A percentile compares a stretch with the other conserved stretches of the same genome.
phyloP scores from a whole-genome alignment of 306 rosid genomes.

The Lithocarpus polystachyus region DNA sequence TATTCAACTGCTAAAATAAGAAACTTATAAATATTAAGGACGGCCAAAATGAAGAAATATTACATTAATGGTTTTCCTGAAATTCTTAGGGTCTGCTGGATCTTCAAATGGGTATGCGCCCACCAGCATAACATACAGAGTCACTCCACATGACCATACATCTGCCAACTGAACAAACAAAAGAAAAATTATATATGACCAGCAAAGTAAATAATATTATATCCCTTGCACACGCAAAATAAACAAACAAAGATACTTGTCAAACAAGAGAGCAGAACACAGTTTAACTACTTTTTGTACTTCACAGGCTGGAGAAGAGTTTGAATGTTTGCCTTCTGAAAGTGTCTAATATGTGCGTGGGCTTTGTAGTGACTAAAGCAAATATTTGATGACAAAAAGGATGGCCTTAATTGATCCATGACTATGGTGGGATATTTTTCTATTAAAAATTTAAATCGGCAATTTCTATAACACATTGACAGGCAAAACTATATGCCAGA shows the following conservation, averaged over 20 bases:
- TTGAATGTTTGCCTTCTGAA: constrained; percentile 9
- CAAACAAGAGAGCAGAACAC: neutral
- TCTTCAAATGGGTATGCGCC: constrained; percentile 94
- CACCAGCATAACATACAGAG: constrained; percentile 87
- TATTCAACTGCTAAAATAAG: constrained; percentile 1
- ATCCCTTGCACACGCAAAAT: neutral
- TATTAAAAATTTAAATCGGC: neutral
- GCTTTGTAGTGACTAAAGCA: constrained; percentile 5
- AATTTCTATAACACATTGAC: neutral
- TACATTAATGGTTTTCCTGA: constrained; percentile 85
- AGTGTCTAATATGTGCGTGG: neutral
- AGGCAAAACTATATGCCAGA: neutral
- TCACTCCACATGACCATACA: constrained; percentile 93
- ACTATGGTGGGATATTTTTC: neutral
- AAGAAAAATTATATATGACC: neutral
- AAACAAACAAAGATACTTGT: neutral
- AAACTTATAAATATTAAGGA: constrained; percentile 9
- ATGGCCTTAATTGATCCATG: neutral
- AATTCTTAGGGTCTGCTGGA: constrained; percentile 78
- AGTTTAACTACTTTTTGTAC: neutral
- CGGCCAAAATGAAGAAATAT: neutral
- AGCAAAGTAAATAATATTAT: constrained; percentile 5
- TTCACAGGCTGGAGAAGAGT: constrained; percentile 4
- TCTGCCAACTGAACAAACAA: constrained; percentile 65
- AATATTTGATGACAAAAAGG: neutral